Conservation (phyloP, 768 basidiomycete genomes). For the Suillus sp. region DNA sequence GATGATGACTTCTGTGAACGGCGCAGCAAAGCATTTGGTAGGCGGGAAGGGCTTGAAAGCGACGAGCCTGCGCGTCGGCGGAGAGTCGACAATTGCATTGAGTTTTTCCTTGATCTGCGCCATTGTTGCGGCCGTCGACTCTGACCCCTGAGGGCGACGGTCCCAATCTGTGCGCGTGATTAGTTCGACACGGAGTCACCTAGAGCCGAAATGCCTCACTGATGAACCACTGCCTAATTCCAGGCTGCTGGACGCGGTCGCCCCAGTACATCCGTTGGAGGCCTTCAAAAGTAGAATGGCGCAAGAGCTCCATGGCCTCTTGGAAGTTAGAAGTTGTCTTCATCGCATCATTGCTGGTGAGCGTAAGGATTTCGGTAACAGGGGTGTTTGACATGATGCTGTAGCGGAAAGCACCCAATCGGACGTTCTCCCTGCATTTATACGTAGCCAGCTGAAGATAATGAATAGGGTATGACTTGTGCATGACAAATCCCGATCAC, state of each 20-base stretch:
- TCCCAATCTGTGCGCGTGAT: constrained; percentile 4
- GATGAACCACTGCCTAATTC: constrained; percentile 1
- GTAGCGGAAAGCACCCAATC: neutral
- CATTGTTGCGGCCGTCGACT: neutral
- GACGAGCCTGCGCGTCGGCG: constrained; percentile 3
- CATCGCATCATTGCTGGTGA: neutral
- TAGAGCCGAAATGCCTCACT: neutral
- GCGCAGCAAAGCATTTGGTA: constrained; percentile 8
- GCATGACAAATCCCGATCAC: neutral
- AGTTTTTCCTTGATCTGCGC: constrained; percentile 8
- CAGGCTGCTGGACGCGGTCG: constrained; percentile 11
- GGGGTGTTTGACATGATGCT: neutral
- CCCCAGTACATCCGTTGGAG: constrained; percentile 1
- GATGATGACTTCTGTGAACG: constrained; percentile 9
- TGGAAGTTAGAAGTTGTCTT: neutral
- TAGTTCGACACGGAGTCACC: too few relatives aligned
- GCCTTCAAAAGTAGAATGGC: neutral
- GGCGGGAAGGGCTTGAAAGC: constrained; percentile 9
- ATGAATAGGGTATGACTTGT: neutral
- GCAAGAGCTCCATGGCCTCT: neutral
- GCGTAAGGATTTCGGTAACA: neutral
- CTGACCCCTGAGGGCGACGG: neutral
- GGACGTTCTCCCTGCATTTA: neutral
- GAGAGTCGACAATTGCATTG: neutral
- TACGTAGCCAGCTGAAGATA: neutral